phyloP scores from a whole-genome alignment of 2,329 filamentous ascomycete genomes.

The Periglandula ipomoeae region DNA sequence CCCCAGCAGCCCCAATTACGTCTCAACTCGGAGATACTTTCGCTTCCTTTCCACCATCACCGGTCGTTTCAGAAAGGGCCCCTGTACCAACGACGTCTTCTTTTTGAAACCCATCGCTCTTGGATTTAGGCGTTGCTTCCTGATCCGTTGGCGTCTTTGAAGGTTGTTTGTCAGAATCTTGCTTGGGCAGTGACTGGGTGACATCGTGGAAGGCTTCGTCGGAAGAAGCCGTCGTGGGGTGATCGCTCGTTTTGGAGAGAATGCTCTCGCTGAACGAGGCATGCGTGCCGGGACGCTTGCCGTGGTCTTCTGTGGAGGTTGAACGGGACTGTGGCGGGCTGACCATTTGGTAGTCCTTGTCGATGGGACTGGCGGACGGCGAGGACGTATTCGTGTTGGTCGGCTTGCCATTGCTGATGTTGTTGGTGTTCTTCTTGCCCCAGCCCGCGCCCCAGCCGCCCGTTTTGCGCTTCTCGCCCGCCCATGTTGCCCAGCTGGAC shows the following conservation, averaged over 20 bases:
- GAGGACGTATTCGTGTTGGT: slow-evolving; percentile 21
- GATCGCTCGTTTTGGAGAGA: slow-evolving; percentile 7
- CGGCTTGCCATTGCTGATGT: slow-evolving; percentile 15
- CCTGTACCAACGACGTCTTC: slow-evolving; percentile 16
- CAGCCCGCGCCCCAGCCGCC: slow-evolving; percentile 35
- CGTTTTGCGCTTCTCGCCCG: slow-evolving; percentile 63
- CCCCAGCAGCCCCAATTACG: no score
- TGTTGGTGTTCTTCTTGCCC: slow-evolving; percentile 20
- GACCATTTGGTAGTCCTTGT: slow-evolving; percentile 28
- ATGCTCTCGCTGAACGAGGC: slow-evolving; percentile 13
- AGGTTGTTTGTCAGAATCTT: neutral
- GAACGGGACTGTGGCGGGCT: slow-evolving; percentile 20
- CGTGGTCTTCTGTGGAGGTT: slow-evolving; percentile 19
- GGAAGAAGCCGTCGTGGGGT: neutral
- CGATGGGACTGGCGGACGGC: slow-evolving; percentile 27
- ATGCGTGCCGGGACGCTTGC: slow-evolving; percentile 25
- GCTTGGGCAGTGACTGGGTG: neutral
- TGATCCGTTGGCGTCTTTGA: slow-evolving; percentile 4
- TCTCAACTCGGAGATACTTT: no score
- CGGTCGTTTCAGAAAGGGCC: neutral
- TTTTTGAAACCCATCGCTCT: slow-evolving; percentile 18
- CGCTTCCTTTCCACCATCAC: no score
- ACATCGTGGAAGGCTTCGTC: neutral
- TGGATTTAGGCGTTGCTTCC: slow-evolving; percentile 6
- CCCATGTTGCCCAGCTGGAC: slow-evolving; percentile 61